Percentiles rank a stretch among this genome's conserved stretches.
Conservation (phyloP, 305 asterid species). For the Salvia sclarea region DNA sequence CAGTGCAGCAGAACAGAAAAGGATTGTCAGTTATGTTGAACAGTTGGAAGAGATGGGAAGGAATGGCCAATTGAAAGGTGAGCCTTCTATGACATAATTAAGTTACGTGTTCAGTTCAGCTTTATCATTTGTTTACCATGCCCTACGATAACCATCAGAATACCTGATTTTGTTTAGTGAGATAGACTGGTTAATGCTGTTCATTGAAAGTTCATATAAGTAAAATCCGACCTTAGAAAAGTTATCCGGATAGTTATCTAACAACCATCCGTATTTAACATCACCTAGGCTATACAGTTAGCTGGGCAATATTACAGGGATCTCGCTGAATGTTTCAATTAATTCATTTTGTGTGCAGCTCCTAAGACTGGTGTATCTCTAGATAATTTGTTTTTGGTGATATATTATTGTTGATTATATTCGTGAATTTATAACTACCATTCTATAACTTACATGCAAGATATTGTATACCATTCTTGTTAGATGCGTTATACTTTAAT, state of each 20-base stretch:
- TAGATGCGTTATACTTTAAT: neutral
- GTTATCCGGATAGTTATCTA: neutral
- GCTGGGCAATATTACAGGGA: neutral
- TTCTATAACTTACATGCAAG: neutral
- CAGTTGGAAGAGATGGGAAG: slow-evolving; percentile 74
- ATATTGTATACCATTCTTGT: neutral
- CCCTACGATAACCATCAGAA: neutral
- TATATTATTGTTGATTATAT: too few species aligned
- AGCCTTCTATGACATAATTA: slow-evolving; percentile 22
- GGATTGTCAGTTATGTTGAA: slow-evolving; percentile 71
- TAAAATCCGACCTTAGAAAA: neutral
- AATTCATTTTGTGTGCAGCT: neutral
- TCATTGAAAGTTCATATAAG: slow-evolving; percentile 3
- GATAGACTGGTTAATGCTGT: slow-evolving; percentile 3
- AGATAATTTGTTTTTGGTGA: too few species aligned
- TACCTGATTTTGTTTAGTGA: neutral
- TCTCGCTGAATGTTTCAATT: neutral
- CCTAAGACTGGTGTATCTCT: too few species aligned
- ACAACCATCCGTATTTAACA: neutral
- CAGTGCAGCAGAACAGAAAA: slow-evolving; percentile 85
- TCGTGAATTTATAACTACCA: neutral
- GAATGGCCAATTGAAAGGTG: slow-evolving; percentile 71
- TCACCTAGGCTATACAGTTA: slow-evolving; percentile 3
- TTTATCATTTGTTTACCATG: neutral
- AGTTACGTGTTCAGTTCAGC: neutral